Base-by-base conservation (phyloP, 2,329 filamentous ascomycete species). In the Trichoderma simmonsii region DNA sequence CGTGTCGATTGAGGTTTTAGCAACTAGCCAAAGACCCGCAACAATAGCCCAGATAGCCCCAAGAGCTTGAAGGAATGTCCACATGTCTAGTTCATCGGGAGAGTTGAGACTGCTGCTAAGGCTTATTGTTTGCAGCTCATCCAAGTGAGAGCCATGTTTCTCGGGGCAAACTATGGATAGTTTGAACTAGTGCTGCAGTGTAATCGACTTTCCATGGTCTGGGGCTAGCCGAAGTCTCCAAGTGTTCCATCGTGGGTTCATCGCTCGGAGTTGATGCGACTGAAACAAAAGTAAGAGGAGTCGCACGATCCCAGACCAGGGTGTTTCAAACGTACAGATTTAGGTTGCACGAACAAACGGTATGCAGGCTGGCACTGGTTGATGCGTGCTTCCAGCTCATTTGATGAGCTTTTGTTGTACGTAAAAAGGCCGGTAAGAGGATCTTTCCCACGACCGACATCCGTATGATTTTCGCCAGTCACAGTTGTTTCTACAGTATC, bases 1-100 rank as follows among this genome's bases (percentile, higher is more conserved):
- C 48, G 28, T 34, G 34, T 26, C 48, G 43, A 32, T 34, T 28
- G 30, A 56, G 26, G n/a, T 66, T 34, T 36, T 24, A 24, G 30
- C 28, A 66, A 66, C 43, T 56, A 56, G 63, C 63, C 48, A 56
- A 34, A 26, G 63, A 66, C 63, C 63, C 43, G 43, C 48, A 66
- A 66, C 63, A 66, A 56, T 54, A 66, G 43, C 24, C 48, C 43
- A 34, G 36, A 36, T 54, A 24, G 30, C 43, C 28, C 48, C 63
- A 56, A 56, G 63, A 36, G 18, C 11, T 65, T 43, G 30, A 65
- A 56, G 48, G 48, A 65, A 65, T 28, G 63, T 34, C 63, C 63
- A 54, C 63, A 54, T 66, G n/a, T 32, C 63, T 56, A 54, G 43
- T 66, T 64, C 54, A 34, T 36, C n/a, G 43, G 28, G 6, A 34